Conservation (phyloP, 2,329 filamentous ascomycete species). For the Escovopsis sp. region DNA sequence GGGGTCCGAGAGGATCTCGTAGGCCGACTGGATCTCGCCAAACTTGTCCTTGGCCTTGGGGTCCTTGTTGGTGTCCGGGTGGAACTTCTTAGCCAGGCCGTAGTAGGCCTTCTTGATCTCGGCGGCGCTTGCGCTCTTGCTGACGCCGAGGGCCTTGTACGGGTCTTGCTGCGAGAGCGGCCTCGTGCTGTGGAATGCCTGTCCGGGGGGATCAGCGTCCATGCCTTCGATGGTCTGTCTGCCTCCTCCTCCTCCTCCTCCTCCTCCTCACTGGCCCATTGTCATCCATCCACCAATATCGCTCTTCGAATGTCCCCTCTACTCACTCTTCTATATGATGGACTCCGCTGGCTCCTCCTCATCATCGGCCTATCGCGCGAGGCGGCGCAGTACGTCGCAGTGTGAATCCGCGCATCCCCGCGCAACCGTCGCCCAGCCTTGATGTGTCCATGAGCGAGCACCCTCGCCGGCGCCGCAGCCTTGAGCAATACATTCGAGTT, state of each 20-base stretch:
- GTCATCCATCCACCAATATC: too few relatives aligned
- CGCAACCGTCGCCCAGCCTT: conserved; percentile 26
- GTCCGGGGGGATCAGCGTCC: background rate
- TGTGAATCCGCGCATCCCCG: conserved; percentile 22
- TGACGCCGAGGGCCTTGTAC: conserved; percentile 74
- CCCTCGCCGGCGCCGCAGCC: conserved; percentile 30
- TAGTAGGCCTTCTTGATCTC: conserved; percentile 99
- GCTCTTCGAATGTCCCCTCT: background rate
- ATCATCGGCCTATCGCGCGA: conserved; percentile 9
- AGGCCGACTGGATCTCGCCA: conserved; percentile 79
- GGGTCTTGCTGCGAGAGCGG: conserved; percentile 54
- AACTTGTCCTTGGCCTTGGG: conserved; percentile 88
- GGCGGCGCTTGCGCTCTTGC: conserved; percentile 60
- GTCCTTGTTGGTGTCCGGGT: conserved; percentile 97
- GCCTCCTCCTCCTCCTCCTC: background rate
- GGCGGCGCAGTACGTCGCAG: conserved; percentile 12
- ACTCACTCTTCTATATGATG: conserved; percentile 16
- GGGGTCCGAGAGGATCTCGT: conserved; percentile 83
- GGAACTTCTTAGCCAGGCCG: conserved; percentile 90
- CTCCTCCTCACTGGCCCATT: too few relatives aligned
- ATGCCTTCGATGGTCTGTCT: conserved; percentile 2
- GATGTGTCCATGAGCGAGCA: conserved; percentile 28
- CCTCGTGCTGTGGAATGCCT: conserved; percentile 49
- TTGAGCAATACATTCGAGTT: conserved; percentile 33
- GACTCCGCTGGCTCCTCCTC: conserved; percentile 7